phyloP scores from a whole-genome alignment of 2,329 filamentous ascomycete species.

The Davidsoniella virescens region DNA sequence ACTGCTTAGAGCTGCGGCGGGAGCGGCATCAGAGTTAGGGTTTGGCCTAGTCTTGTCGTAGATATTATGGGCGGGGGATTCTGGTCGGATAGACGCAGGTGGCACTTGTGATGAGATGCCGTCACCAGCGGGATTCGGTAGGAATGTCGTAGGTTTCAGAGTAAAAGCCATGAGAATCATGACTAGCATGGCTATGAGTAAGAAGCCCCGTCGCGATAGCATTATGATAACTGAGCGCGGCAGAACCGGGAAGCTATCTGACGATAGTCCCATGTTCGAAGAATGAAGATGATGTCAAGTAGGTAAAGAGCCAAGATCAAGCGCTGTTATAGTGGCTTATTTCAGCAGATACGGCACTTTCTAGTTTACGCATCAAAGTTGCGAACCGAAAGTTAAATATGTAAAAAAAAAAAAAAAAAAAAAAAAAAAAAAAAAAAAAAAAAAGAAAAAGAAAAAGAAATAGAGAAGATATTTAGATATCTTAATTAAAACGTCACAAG shows the following conservation, averaged over 20 bases:
- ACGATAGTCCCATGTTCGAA: constrained; percentile 6
- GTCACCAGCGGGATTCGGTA: not conserved
- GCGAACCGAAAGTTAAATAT: not conserved
- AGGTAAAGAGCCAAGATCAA: not conserved
- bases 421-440: not conserved
- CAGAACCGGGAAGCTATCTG: constrained; percentile 3
- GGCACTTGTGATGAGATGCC: constrained; percentile 1
- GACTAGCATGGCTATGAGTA: constrained; percentile 7
- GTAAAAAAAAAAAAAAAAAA: not conserved
- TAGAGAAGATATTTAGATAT: not conserved
- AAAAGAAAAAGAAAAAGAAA: no score
- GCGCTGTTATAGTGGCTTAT: no score
- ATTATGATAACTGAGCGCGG: constrained; percentile 6
- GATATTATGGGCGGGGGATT: not conserved
- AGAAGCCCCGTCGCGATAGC: constrained; percentile 10
- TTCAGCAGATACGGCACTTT: no score
- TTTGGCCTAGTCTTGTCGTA: not conserved
- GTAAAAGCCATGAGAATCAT: constrained; percentile 12
- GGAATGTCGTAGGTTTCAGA: constrained; percentile 6
- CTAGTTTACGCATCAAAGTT: no score
- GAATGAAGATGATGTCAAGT: not conserved
- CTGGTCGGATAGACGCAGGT: constrained; percentile 1
- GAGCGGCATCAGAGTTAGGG: not conserved
- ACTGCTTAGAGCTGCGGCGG: constrained; percentile 1
- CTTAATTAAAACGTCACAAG: no score